A percentile compares a stretch with the other conserved stretches of the same genome.
Evolutionary conservation across 768 basidiomycete genomes (phyloP).

Genomic region (Exidia glandulosa): DNA sequence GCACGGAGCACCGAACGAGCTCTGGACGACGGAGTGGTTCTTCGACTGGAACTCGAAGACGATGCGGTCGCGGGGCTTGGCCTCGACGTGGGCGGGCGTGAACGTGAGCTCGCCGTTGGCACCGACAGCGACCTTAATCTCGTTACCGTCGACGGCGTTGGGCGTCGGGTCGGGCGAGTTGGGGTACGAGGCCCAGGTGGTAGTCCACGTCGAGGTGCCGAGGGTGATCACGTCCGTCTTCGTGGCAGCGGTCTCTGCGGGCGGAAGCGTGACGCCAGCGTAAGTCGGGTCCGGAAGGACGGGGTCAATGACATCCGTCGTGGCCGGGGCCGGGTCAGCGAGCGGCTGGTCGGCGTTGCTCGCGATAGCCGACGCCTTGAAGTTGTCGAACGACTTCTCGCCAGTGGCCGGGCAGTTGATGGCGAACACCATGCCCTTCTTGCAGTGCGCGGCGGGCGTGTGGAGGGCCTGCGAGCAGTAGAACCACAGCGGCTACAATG

Average conservation of each 20-base stretch:
- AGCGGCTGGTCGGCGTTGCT: conserved; percentile 30
- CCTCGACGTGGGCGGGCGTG: conserved; percentile 38
- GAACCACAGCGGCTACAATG: conserved; percentile 2
- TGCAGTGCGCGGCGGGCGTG: conserved; percentile 46
- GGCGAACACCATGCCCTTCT: conserved; percentile 55
- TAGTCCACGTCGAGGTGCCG: conserved; percentile 37
- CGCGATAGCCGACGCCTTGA: conserved; percentile 46
- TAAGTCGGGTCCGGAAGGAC: conserved; percentile 12
- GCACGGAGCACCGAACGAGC: conserved; percentile 32
- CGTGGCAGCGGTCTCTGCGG: conserved; percentile 28
- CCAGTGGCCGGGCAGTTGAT: conserved; percentile 50
- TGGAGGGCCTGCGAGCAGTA: conserved; percentile 41
- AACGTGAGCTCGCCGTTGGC: conserved; percentile 33
- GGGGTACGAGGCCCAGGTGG: conserved; percentile 45
- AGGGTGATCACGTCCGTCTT: conserved; percentile 34
- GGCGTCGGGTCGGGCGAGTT: conserved; percentile 46
- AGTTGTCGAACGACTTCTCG: conserved; percentile 48
- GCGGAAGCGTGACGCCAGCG: conserved; percentile 42
- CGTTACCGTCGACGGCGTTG: conserved; percentile 31
- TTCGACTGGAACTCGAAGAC: conserved; percentile 38
- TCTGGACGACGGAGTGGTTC: conserved; percentile 30
- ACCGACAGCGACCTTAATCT: conserved; percentile 45
- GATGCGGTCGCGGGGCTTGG: conserved; percentile 42
- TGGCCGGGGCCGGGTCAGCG: conserved; percentile 15
- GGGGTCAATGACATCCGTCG: conserved; percentile 7